Base-by-base conservation (phyloP, 805 yeast genomes). In the Candida qinlingensis region DNA sequence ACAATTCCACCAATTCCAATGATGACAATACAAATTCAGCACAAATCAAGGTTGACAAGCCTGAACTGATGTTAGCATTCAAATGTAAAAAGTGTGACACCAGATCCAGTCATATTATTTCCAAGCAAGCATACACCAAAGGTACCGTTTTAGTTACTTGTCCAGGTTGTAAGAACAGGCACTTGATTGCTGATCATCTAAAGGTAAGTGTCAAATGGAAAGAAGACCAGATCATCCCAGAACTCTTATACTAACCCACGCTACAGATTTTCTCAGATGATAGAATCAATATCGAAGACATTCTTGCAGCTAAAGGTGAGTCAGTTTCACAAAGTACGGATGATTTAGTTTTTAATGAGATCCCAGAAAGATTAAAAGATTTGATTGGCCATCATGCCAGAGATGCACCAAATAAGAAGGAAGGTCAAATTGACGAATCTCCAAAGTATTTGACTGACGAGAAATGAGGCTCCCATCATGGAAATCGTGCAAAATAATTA, bases 101-200 rank as follows among this genome's bases (percentile, higher is more conserved):
- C 3, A 72, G 97, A 48, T 89, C 97, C 0, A 81, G 90, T 4
- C 98, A 92, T 61, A 76, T 84, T n/a, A 85, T 92, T 61, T 85
- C 96, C 6, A 91, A 91, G 56, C 98, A 92, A 67, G 91, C 97
- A 0, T 92, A 92, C 63, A 79, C 84, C 11, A 70, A 74, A 8
- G 98, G 98, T 2, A 83, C 96, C 0, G 96, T 92, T 4, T 69
- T 89, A 44, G 85, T 92, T 27, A 89, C 88, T 60, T 92, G 98
- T 63, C 98, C 98, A 0, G 87, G 90, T 12, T 92, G 98, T 65
- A 76, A 84, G 54, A 83, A 79, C 60, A 79, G 97, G 54, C 98
- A 92, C 63, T 69, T 92, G 61, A 91, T 92, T 38, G 96, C 97
- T 0, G 98, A 92, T 63, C 91, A 85, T 61, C 67, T 85, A 50